Evolutionary conservation across 2,329 filamentous ascomycete species (phyloP).

Genomic region (Penicillium griseofulvum): DNA sequence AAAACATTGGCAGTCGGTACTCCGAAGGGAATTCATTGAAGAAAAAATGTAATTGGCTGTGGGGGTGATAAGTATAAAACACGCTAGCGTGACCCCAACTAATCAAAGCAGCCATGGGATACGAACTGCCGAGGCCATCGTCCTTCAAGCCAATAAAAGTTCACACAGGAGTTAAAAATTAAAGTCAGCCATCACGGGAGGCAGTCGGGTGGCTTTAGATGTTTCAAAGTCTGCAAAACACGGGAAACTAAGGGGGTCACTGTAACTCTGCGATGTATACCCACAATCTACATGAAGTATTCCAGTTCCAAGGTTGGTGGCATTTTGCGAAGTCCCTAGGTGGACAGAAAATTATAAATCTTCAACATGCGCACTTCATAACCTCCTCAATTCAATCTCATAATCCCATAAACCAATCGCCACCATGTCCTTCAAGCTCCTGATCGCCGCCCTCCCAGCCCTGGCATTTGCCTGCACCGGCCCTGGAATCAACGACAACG

Average conservation of each 20-base stretch:
- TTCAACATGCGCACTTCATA: neutral
- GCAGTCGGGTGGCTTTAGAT: neutral
- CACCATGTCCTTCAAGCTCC: neutral
- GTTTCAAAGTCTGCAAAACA: neutral
- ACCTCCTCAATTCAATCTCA: neutral
- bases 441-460: neutral
- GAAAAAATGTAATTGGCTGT: neutral
- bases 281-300: neutral
- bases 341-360: neutral
- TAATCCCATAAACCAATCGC: neutral
- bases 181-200: neutral
- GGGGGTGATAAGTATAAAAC: neutral
- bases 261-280: neutral
- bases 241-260: neutral
- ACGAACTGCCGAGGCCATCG: neutral
- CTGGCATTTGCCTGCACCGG: neutral
- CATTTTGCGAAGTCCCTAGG: neutral
- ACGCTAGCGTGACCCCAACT: slow-evolving; percentile 4
- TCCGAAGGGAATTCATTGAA: neutral
- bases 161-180: neutral
- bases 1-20: too few species aligned
- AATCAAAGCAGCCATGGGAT: neutral
- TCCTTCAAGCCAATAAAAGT: neutral
- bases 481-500: slow-evolving; percentile 32
- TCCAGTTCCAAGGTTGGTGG: neutral